phyloP scores from a whole-genome alignment of 306 rosid species.

The Castanospermum australe region DNA sequence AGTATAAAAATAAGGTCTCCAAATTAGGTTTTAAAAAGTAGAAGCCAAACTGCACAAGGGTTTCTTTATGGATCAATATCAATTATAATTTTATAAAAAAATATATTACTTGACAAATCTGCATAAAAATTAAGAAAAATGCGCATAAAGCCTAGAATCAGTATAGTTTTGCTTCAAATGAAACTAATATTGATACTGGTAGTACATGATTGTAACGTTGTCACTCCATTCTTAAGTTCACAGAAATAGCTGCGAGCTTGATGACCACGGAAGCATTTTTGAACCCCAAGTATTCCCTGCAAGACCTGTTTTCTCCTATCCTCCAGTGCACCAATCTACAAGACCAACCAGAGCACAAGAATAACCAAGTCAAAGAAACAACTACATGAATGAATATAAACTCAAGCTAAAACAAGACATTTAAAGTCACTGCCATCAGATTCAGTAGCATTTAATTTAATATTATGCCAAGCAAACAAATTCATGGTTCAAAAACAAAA shows the following conservation, averaged over 20 bases:
- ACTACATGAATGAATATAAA: constrained; percentile 15
- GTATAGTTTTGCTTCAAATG: constrained; percentile 11
- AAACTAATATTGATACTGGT: constrained; percentile 28
- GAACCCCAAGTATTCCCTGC: constrained; percentile 59
- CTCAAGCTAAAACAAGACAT: constrained; percentile 19
- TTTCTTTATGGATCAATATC: neutral
- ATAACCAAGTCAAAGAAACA: constrained; percentile 34
- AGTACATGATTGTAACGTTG: constrained; percentile 67
- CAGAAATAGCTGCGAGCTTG: constrained; percentile 52
- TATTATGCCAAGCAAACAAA: neutral
- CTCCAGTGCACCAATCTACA: constrained; percentile 74
- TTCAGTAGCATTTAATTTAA: neutral
- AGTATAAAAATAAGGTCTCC: neutral
- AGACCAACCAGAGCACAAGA: constrained; percentile 30
- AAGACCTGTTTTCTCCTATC: constrained; percentile 60
- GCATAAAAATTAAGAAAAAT: constrained; percentile 14
- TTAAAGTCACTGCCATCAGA: neutral
- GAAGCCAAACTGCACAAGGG: neutral
- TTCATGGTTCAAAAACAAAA: constrained; percentile 7
- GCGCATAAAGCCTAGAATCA: constrained; percentile 7
- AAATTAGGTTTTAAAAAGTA: constrained; percentile 8
- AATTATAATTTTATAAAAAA: constrained; percentile 10
- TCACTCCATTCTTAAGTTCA: constrained; percentile 54
- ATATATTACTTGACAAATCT: constrained; percentile 5
- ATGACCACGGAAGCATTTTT: constrained; percentile 78